These are phyloP conservation scores for Capillidium heterosporum DNA, from an alignment of 371 early-diverging fungal species.

Conservation along the genomic window DNA sequence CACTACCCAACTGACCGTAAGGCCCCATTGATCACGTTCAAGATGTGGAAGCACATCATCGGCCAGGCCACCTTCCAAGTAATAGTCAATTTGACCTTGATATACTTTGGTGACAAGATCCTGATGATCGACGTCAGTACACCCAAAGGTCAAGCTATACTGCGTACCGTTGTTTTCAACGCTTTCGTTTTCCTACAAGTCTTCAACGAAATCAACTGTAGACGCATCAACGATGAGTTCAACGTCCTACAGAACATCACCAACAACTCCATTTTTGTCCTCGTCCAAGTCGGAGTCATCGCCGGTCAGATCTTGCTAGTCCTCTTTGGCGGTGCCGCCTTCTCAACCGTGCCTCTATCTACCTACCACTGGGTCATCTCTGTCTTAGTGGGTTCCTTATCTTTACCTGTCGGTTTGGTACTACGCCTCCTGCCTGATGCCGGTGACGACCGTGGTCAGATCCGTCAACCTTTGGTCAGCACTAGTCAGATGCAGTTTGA, in stretches of 20 bases:
- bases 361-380: constrained; percentile 43
- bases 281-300: constrained; percentile 31
- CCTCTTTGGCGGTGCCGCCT: constrained; percentile 36
- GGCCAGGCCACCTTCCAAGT: constrained; percentile 42
- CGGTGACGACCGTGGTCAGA: constrained; percentile 13
- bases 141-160: constrained; percentile 11
- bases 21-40: constrained; percentile 34
- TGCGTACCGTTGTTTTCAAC: constrained; percentile 49
- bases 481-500: constrained; percentile 30
- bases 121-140: neutral
- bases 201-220: constrained; percentile 54
- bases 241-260: constrained; percentile 36
- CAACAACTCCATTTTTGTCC: constrained; percentile 34
- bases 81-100: constrained; percentile 24
- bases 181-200: constrained; percentile 63
- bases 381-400: constrained; percentile 36
- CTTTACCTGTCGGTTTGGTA: constrained; percentile 47
- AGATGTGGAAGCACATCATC: constrained; percentile 61
- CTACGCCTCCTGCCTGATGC: constrained; percentile 38
- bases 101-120: constrained; percentile 20
- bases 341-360: constrained; percentile 27
- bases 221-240: constrained; percentile 37
- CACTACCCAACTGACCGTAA: constrained; percentile 36
- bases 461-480: constrained; percentile 23
- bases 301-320: constrained; percentile 39